phyloP scores from a whole-genome alignment of 1,284 basidiomycete species.

The Boletus subluridellus region DNA sequence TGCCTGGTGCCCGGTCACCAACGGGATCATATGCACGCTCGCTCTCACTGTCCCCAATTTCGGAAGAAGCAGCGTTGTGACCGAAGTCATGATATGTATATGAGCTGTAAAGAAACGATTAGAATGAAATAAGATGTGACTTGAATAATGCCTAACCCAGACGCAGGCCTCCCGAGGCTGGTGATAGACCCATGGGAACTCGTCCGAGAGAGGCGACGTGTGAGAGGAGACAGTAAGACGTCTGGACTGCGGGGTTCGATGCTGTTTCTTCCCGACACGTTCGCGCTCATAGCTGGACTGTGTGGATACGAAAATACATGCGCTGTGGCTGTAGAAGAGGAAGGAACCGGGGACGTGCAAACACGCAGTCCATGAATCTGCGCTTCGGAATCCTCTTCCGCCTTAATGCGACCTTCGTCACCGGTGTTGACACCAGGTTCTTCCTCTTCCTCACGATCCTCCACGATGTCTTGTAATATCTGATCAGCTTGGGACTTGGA shows the following conservation, averaged over 20 bases:
- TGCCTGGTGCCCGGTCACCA: constrained; percentile 55
- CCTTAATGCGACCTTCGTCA: constrained; percentile 1
- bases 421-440: constrained; percentile 12
- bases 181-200: constrained; percentile 30
- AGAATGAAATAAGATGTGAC: not conserved
- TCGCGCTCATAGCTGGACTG: constrained; percentile 21
- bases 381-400: constrained; percentile 25
- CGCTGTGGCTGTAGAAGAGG: constrained; percentile 24
- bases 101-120: constrained; percentile 11
- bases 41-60: constrained; percentile 29
- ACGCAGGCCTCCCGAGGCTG: constrained; percentile 20
- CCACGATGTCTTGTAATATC: constrained; percentile 52
- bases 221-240: constrained; percentile 2
- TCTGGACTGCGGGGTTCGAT: constrained; percentile 26
- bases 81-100: constrained; percentile 15
- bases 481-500: constrained; percentile 30
- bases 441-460: constrained; percentile 47
- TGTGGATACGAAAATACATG: constrained; percentile 22
- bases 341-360: constrained; percentile 40
- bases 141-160: constrained; percentile 17
- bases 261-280: constrained; percentile 23
- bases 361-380: constrained; percentile 63
- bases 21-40: constrained; percentile 39
- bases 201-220: constrained; percentile 29
- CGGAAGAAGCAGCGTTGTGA: constrained; percentile 16